phyloP scores from a whole-genome alignment of 225 moss, liverwort and hornwort genomes.

The Sphagnum tenellum region DNA sequence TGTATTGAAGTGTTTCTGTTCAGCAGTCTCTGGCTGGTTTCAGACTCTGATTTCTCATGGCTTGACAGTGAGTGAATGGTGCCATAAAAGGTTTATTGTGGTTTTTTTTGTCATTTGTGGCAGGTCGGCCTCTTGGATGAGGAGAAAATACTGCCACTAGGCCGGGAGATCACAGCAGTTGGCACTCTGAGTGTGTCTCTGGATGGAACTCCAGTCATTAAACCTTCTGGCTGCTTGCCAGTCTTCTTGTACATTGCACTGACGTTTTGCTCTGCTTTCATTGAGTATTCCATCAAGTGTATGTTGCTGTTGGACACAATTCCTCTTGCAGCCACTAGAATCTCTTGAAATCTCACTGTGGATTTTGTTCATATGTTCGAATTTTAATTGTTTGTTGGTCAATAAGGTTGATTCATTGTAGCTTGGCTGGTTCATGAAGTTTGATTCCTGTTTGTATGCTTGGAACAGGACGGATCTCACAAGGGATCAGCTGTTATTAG shows the following conservation, averaged over 20 bases:
- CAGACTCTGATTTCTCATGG: no score
- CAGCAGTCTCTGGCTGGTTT: no score
- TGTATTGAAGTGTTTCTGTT: no score
- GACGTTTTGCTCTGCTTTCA: background rate
- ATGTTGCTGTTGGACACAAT: background rate
- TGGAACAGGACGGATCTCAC: conserved; percentile 32
- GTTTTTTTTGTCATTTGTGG: background rate
- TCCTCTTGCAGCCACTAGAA: background rate
- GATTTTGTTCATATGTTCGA: no score
- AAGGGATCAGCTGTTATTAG: conserved; percentile 39
- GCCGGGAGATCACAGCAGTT: conserved; percentile 61
- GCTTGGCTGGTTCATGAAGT: no score
- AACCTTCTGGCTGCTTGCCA: conserved; percentile 46
- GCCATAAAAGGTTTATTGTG: no score
- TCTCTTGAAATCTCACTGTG: background rate
- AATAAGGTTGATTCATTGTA: no score
- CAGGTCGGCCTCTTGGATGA: conserved; percentile 81
- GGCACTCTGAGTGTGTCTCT: conserved; percentile 29
- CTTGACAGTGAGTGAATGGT: no score
- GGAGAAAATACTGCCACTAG: conserved; percentile 63
- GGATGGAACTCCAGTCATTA: conserved; percentile 46
- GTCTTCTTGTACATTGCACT: conserved; percentile 45
- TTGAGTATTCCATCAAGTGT: background rate
- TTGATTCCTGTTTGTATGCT: background rate
- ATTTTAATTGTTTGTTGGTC: no score